Conservation (phyloP, 148 eudicot species). For the Drosera capensis region DNA sequence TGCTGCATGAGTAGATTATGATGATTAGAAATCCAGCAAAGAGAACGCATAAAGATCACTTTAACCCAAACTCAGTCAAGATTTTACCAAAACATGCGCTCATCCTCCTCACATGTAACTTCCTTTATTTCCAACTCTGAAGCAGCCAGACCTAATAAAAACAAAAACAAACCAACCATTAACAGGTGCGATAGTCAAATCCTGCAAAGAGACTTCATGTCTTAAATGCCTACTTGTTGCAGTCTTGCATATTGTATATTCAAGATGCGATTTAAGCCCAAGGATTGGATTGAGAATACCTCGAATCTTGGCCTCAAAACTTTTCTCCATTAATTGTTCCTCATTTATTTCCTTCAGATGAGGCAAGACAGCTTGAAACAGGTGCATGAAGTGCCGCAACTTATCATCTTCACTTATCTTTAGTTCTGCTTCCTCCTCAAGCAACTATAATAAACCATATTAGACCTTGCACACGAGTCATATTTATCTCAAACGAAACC, state of each 20-base stretch:
- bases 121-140: conserved; percentile 12
- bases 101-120: conserved; percentile 7
- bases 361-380: conserved; percentile 28
- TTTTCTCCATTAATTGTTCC: conserved; percentile 43
- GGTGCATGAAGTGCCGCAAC: conserved; percentile 15
- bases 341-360: conserved; percentile 31
- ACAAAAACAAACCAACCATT: too few relatives aligned
- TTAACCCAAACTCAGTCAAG: not conserved
- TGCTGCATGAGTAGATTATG: conserved; percentile 21
- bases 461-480: not conserved
- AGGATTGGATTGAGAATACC: too few relatives aligned
- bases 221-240: too few relatives aligned
- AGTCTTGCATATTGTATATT: too few relatives aligned
- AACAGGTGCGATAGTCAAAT: too few relatives aligned
- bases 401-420: conserved; percentile 13
- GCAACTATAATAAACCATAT: not conserved
- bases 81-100: conserved; percentile 29
- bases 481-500: not conserved
- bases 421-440: conserved; percentile 5
- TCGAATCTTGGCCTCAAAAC: conserved; percentile 46
- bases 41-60: too few relatives aligned
- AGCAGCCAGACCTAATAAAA: conserved; percentile 15
- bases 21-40: not conserved
- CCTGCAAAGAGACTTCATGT: too few relatives aligned
- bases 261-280: too few relatives aligned